Evolutionary conservation across 257 asterid genomes (phyloP), one percentile per base, ranked within the genome.

Genomic region (Mentha longifolia): DNA sequence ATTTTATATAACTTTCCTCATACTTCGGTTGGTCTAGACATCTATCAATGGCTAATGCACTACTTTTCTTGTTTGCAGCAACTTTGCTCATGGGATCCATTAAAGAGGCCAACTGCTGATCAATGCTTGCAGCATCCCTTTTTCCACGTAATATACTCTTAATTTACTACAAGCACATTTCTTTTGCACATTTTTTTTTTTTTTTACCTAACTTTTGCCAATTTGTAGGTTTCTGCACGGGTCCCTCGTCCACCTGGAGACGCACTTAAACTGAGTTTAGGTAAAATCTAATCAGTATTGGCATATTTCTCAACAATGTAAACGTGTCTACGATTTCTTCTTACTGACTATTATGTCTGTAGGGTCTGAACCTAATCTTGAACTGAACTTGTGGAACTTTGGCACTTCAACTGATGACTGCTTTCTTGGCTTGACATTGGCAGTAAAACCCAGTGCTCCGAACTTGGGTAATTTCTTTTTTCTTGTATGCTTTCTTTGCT

Each of bases 1-100:
- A 54, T 50, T 9, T 58, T 43, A 15, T 71, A 60, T 77, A 46
- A 7, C 59, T 65, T 69, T 13, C 16, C 52, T 22, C 57, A 25
- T 49, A 10, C 41, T 61, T 78, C 64, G 57, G 41, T 22, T 41
- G 52, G 41, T 46, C 45, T n/a, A 42, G 35, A 74, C 45, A 31
- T 64, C 15, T 51, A 28, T 30, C 15, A 55, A 35, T 35, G 39
- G 39, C 39, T 5, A 35, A 65, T 33, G 51, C 69, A 47, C 31
- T 20, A 28, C 30, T 72, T 43, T 50, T 11, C 61, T 41, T 76
- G 61, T 25, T 17, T 74, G 57, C 86, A 93, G 98, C 94, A 91
- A 93, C 96, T 93, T 63, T 86, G 87, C 73, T 89, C 98, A 4
- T 93, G 98, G 97, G 97, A 93, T 84, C 98, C 98, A 20, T 74